Base-by-base conservation (phyloP, 805 yeast species). In the Candida peoriensis region DNA sequence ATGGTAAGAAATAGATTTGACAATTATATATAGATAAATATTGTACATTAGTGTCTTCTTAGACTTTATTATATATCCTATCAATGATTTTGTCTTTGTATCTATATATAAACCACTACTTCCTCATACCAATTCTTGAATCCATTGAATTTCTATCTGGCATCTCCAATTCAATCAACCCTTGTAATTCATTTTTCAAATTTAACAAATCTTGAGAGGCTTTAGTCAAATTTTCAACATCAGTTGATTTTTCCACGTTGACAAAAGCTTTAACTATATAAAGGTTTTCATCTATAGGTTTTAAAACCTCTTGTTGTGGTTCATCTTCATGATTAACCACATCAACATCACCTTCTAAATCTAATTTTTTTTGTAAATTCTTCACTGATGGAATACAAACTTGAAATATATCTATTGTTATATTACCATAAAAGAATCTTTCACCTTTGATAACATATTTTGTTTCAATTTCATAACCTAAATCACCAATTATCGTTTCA, bases 141-240 rank as follows among this genome's bases (percentile, higher is more conserved):
- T 88, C 96, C 87, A 88, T 85, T 18, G 70, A 65, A 52, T 75
- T 76, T 42, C 96, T 68, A 50, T 85, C 93, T 5, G 95, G 95
- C 21, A 83, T 73, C 14, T 66, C 74, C 30, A 89, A 65, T 30
- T 76, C 75, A 8, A 89, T 68, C 32, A 87, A 63, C 11, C 88
- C 88, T 37, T 68, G 62, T 40, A 89, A 61, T 33, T 79, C 85
- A 14, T 65, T 74, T 55, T 84, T 85, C 25, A 87, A 60, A 30
- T 60, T 64, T 30, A 76, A 61, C 43, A 89, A 61, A 36, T 79
- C 78, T 38, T 73, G 74, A 4, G 79, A 74, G 1, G 87, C 85
- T 37, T 70, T 70, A 36, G 75, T 76, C 8, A 83, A 75, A 32
- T 72, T 71, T 20, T 84, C 89, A 28, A 88, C 69, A 57, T 86